Conservation (phyloP, 2,329 filamentous ascomycete genomes). For the Mollisiaceae sp. region DNA sequence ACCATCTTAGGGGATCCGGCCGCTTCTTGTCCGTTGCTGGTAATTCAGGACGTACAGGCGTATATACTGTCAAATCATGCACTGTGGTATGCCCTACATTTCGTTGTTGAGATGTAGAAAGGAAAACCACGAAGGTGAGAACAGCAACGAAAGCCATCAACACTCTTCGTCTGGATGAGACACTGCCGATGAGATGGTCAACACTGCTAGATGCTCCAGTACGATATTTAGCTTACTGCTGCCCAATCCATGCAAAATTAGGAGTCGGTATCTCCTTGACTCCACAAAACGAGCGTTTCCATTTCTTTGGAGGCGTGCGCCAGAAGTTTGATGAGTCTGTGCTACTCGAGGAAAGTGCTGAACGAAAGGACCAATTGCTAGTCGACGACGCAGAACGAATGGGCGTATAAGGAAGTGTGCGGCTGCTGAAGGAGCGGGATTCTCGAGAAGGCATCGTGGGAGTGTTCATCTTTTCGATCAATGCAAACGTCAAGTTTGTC, state of each 20-base stretch:
- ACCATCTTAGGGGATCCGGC: constrained; percentile 43
- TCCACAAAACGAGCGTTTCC: constrained; percentile 12
- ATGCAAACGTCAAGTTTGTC: background rate
- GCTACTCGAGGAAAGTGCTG: constrained; percentile 30
- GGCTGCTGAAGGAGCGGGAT: constrained; percentile 20
- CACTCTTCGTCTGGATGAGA: constrained; percentile 1
- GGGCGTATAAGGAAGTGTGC: constrained; percentile 28
- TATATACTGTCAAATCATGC: constrained; percentile 10
- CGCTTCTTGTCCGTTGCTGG: constrained; percentile 16
- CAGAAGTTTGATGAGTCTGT: constrained; percentile 33
- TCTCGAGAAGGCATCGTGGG: constrained; percentile 28
- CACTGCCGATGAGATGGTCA: constrained; percentile 11
- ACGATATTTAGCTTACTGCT: constrained; percentile 23
- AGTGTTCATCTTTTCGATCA: constrained; percentile 22
- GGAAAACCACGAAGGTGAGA: constrained; percentile 16
- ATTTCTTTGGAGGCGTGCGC: constrained; percentile 34
- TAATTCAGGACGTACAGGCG: constrained; percentile 26
- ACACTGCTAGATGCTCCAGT: background rate
- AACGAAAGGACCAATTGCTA: constrained; percentile 30
- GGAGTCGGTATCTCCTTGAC: constrained; percentile 3
- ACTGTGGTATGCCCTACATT: background rate
- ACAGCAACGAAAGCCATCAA: background rate
- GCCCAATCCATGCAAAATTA: constrained; percentile 16
- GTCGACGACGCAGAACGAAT: constrained; percentile 29
- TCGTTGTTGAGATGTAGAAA: background rate